Conservation (phyloP, 2,329 filamentous ascomycete genomes). For the Dryadomyces quercus-mongolicae region DNA sequence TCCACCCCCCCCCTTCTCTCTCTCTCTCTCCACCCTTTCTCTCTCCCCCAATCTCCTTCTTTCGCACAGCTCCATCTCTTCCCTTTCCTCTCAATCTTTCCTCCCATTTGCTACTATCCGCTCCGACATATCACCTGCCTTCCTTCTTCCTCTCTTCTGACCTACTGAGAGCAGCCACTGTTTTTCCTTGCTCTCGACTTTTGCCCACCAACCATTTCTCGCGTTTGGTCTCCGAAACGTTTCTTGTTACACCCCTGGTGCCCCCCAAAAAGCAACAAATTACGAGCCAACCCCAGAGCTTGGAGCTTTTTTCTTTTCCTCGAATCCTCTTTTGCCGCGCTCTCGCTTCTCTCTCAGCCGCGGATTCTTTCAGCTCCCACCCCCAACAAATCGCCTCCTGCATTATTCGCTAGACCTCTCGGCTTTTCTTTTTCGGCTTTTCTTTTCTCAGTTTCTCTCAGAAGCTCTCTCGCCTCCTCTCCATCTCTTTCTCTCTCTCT, state of each 20-base stretch:
- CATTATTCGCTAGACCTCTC: not conserved
- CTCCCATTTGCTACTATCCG: not conserved
- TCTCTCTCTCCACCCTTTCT: slow-evolving; percentile 6
- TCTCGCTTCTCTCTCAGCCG: not conserved
- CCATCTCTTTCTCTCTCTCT: not conserved
- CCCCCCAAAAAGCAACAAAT: not conserved
- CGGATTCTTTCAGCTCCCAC: not conserved
- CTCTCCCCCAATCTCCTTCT: slow-evolving; percentile 7
- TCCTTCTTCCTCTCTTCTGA: not conserved
- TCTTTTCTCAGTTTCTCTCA: not conserved
- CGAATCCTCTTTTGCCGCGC: not conserved
- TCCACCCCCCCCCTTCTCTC: slow-evolving; percentile 6
- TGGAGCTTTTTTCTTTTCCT: slow-evolving; percentile 18
- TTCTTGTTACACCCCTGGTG: slow-evolving; percentile 27
- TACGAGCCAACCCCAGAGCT: slow-evolving; percentile 17
- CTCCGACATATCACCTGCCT: not conserved
- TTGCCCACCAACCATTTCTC: slow-evolving; percentile 9
- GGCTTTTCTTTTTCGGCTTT: not conserved
- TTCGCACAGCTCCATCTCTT: not conserved
- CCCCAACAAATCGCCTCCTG: not conserved
- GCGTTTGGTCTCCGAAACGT: slow-evolving; percentile 26
- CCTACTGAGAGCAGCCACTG: too few species aligned
- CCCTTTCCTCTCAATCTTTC: not conserved
- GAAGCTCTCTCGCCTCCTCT: not conserved
- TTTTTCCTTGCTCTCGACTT: not conserved